Evolutionary conservation across 345 rosid genomes (phyloP).

Genomic region (Pugionium dolabratum): DNA sequence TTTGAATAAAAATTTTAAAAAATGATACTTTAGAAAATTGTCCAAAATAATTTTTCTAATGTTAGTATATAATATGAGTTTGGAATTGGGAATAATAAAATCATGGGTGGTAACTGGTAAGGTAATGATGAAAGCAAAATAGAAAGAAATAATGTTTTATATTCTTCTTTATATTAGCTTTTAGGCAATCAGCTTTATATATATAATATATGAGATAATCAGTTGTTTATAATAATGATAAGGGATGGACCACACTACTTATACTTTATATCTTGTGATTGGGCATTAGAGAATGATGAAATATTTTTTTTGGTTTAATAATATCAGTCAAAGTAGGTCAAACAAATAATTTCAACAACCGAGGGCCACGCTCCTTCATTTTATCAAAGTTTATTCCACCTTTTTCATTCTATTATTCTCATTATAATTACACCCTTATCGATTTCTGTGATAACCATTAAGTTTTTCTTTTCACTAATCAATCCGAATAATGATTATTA

Average conservation of each 20-base stretch:
- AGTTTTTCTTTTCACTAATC: too few relatives aligned
- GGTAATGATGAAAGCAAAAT: conserved; percentile 36
- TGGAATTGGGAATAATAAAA: conserved; percentile 10
- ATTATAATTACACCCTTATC: too few relatives aligned
- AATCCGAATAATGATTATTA: too few relatives aligned
- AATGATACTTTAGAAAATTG: too few relatives aligned
- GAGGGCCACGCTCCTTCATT: background rate
- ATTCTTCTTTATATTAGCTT: conserved; percentile 3
- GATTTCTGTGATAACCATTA: too few relatives aligned
- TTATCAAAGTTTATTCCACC: background rate
- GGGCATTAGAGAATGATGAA: background rate
- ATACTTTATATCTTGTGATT: background rate
- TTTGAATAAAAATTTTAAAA: too few relatives aligned
- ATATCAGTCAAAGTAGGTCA: background rate
- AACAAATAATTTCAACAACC: background rate
- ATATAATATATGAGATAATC: too few relatives aligned
- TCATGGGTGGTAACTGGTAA: conserved; percentile 17
- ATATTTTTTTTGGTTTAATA: too few relatives aligned
- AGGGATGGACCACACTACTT: background rate
- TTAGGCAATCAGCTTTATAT: conserved; percentile 30
- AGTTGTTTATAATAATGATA: background rate
- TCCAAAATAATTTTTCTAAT: background rate
- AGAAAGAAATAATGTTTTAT: conserved; percentile 15
- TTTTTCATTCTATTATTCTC: too few relatives aligned
- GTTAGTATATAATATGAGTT: background rate